These are phyloP conservation scores for Funneliformis geosporum DNA, from an alignment of 192 early-diverging fungal species.

Conservation along the genomic window DNA sequence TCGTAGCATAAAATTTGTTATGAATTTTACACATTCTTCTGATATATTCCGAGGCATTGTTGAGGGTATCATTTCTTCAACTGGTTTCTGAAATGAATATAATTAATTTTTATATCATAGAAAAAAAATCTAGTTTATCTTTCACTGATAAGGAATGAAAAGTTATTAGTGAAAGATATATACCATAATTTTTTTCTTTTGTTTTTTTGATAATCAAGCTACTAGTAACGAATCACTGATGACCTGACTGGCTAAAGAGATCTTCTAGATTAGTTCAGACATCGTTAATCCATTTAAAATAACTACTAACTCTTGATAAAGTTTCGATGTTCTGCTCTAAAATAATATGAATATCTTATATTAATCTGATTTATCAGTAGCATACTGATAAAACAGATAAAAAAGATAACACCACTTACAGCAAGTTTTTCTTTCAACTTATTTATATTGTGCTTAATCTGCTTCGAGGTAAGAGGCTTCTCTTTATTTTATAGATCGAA, in stretches of 20 bases:
- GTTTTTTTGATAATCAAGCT: conserved; percentile 1
- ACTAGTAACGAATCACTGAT: background rate
- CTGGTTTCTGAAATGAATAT: background rate
- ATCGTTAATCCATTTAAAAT: background rate
- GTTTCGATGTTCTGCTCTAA: background rate
- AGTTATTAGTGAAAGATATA: background rate
- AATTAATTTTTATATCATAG: background rate
- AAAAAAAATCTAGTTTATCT: too few relatives aligned
- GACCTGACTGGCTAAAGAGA: background rate
- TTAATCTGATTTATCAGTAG: background rate
- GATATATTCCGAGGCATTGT: background rate
- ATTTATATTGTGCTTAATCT: conserved; percentile 15
- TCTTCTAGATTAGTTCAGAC: background rate
- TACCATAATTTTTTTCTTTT: conserved; percentile 10
- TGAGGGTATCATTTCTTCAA: background rate
- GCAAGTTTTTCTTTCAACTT: conserved; percentile 6
- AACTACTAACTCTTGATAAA: background rate
- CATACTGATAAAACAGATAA: background rate
- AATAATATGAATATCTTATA: background rate
- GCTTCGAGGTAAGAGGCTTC: background rate
- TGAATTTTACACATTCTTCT: background rate
- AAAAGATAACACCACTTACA: background rate
- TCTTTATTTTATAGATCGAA: background rate
- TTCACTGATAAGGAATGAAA: background rate
- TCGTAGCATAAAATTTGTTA: background rate